phyloP scores from a whole-genome alignment of 257 asterid genomes.

The Osmanthus fragrans region DNA sequence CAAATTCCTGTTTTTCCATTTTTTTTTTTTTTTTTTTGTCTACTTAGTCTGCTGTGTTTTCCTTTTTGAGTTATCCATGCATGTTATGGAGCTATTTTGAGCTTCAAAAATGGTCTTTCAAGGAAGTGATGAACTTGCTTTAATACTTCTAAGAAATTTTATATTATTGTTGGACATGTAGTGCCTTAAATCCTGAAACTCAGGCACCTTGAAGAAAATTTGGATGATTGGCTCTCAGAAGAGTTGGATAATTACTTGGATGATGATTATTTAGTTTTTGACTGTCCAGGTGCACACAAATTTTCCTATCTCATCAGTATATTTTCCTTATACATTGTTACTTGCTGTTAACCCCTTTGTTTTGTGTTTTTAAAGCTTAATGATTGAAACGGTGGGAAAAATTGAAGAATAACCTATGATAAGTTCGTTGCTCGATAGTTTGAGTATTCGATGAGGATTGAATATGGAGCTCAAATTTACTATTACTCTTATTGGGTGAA shows the following conservation, averaged over 20 bases:
- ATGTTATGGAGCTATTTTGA: slow-evolving; percentile 6
- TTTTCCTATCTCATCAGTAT: neutral
- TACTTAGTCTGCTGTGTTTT: neutral
- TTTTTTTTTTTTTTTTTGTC: slow-evolving; percentile 6
- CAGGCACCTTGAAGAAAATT: slow-evolving; percentile 90
- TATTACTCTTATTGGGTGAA: neutral
- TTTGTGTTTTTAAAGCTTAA: neutral
- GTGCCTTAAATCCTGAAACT: slow-evolving; percentile 52
- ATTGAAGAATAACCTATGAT: neutral
- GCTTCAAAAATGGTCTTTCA: neutral
- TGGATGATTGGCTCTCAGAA: slow-evolving; percentile 92
- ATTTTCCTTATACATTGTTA: neutral
- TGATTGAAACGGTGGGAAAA: neutral
- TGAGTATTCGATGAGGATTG: neutral
- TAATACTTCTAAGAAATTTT: slow-evolving; percentile 12
- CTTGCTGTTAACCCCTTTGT: neutral
- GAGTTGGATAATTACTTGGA: slow-evolving; percentile 91
- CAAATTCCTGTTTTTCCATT: neutral
- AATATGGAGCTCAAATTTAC: neutral
- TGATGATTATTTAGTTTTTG: slow-evolving; percentile 90
- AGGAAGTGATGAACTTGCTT: slow-evolving; percentile 6
- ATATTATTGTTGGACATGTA: slow-evolving; percentile 21
- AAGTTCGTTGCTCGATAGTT: neutral
- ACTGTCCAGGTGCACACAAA: slow-evolving; percentile 77
- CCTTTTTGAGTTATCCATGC: neutral